Evolutionary conservation across 1,284 basidiomycete species (phyloP).

Genomic region (Ustilago cynodontis): DNA sequence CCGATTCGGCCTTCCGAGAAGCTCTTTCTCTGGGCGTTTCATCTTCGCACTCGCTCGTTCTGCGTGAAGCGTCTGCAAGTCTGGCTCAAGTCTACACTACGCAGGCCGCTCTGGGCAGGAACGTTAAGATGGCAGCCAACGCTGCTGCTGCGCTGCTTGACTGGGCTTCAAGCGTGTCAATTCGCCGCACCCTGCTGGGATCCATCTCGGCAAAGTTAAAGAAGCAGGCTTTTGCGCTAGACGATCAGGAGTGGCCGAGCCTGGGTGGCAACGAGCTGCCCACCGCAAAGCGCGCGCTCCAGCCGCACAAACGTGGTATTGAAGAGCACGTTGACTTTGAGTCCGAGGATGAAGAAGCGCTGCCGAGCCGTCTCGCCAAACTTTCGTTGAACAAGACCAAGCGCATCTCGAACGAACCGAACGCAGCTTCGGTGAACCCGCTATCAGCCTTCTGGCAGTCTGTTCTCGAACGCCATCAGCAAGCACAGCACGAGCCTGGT

Average conservation of each 20-base stretch:
- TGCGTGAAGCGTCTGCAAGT: conserved; percentile 49
- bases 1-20: conserved; percentile 44
- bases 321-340: conserved; percentile 1
- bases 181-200: conserved; percentile 50
- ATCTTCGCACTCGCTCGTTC: conserved; percentile 40
- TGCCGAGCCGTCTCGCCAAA: conserved; percentile 41
- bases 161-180: conserved; percentile 43
- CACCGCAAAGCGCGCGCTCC: background rate
- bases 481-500: conserved; percentile 30
- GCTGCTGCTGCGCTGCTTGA: conserved; percentile 48
- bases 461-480: conserved; percentile 38
- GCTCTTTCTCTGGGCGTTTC: conserved; percentile 37
- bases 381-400: conserved; percentile 27
- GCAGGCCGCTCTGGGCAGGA: conserved; percentile 49
- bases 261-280: background rate
- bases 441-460: conserved; percentile 40
- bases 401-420: background rate
- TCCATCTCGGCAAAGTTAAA: conserved; percentile 50
- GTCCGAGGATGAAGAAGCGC: conserved; percentile 32
- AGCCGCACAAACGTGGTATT: background rate
- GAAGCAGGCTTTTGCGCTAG: background rate
- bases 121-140: conserved; percentile 43
- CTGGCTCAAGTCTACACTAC: conserved; percentile 50
- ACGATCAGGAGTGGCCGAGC: conserved; percentile 36
- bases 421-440: background rate